A percentile compares a stretch with the other conserved stretches of the same genome.
Conservation (phyloP, 192 early-diverging fungal species). For the Cladochytrium replicatum region DNA sequence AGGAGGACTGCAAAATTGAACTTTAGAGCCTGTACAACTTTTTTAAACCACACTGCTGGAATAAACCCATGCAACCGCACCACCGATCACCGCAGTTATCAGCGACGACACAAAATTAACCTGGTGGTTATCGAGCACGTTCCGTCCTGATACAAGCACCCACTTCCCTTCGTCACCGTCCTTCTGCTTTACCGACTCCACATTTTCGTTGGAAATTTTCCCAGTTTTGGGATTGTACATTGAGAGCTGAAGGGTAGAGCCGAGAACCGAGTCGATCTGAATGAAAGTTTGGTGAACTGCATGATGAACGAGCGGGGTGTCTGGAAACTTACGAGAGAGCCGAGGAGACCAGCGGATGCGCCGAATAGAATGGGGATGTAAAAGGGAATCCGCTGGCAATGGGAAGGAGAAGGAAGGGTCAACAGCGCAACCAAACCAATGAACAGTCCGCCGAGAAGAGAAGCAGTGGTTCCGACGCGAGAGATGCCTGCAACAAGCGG, state of each 20-base stretch:
- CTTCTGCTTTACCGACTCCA: conserved; percentile 15
- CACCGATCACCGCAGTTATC: conserved; percentile 34
- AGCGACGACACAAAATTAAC: conserved; percentile 63
- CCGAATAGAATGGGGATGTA: conserved; percentile 43
- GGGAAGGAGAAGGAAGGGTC: conserved; percentile 20
- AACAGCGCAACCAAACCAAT: conserved; percentile 52
- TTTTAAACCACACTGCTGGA: too few species aligned
- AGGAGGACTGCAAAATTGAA: too few species aligned
- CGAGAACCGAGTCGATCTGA: conserved; percentile 74
- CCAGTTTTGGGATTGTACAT: conserved; percentile 59
- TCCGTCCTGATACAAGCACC: conserved; percentile 49
- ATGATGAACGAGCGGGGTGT: not conserved
- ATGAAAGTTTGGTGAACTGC: not conserved
- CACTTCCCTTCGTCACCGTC: conserved; percentile 33
- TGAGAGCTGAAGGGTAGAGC: conserved; percentile 67
- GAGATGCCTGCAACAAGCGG: conserved; percentile 29
- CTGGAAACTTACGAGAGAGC: conserved; percentile 55
- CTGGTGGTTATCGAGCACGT: conserved; percentile 76
- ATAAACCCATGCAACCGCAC: conserved; percentile 24
- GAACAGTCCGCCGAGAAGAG: conserved; percentile 60
- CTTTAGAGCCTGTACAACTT: too few species aligned
- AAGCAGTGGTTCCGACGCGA: conserved; percentile 62
- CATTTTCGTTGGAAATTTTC: conserved; percentile 36
- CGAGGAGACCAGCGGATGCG: conserved; percentile 55
- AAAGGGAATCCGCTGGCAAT: conserved; percentile 20